Evolutionary conservation across 179 eudicot genomes (phyloP), one percentile per base, ranked within the genome.

Genomic region (Sideroxylon spinosum): DNA sequence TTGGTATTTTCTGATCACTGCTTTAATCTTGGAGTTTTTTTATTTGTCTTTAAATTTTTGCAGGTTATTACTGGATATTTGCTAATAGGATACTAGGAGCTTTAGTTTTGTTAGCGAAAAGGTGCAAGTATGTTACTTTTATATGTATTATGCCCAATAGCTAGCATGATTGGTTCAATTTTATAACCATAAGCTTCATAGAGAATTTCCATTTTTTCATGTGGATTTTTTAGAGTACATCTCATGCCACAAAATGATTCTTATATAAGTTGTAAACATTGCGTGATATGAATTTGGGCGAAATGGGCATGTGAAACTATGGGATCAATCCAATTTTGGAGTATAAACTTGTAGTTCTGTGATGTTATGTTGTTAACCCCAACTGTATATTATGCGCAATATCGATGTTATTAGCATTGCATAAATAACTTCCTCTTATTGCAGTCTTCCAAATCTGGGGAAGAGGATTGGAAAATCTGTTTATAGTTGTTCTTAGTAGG

Each of bases 51-150:
- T 46, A 48, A 37, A 74, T 32, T 32, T 74, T 60, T 79, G 83
- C 88, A 93, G 97, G 98, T 94, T 76, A 90, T 94, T 68, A 91
- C 97, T 77, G 97, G 98, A 71, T 92, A 94, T 86, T 85, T 94
- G 86, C 87, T 94, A 63, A 93, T 97, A 64, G 98, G 98, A 85
- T 94, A 97, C 97, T 26, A 97, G 98, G 14, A 95, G 97, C 26
- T 86, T 92, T 83, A 87, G 86, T 78, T 86, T 92, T 83, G 90
- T 94, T 76, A 92, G 90, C 86, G 98, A 94, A 84, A 87, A 92
- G 92, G 98, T 94, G 78, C 97, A 94, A 87, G 97, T 93, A 92
- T 85, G 85, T 80, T 74, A 26, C 56, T 65, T 74, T 76, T 5
- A 16, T 77, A 48, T 28, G 37, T 23, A 3, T 65, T 22, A 37